phyloP scores from a whole-genome alignment of 495 filamentous ascomycete genomes.

The Penicillium cosmopolitanum region DNA sequence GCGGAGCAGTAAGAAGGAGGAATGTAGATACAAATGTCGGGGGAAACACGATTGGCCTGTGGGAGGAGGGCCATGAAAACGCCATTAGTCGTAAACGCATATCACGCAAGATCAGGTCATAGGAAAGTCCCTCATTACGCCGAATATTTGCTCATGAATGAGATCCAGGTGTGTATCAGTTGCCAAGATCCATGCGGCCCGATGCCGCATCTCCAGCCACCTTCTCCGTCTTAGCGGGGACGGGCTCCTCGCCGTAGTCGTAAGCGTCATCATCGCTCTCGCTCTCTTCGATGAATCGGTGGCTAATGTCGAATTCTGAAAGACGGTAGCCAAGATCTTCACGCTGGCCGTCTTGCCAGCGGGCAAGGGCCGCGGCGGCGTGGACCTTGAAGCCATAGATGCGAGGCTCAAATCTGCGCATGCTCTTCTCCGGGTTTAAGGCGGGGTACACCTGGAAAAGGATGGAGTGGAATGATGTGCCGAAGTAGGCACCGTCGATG shows the following conservation, averaged over 20 bases:
- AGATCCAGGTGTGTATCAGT: conserved; percentile 27
- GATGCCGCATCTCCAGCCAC: conserved; percentile 44
- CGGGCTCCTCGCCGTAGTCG: conserved; percentile 46
- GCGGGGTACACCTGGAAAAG: conserved; percentile 97
- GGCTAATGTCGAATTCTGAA: conserved; percentile 54
- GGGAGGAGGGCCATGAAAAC: conserved; percentile 21
- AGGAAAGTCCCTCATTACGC: conserved; percentile 37
- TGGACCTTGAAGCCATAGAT: conserved; percentile 97
- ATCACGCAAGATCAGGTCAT: conserved; percentile 25
- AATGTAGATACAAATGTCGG: conserved; percentile 34
- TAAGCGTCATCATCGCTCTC: conserved; percentile 52
- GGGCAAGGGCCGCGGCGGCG: conserved; percentile 79
- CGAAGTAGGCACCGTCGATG: conserved; percentile 98
- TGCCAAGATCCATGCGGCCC: conserved; percentile 49
- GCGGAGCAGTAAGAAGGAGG: conserved; percentile 5
- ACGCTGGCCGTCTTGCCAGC: conserved; percentile 85
- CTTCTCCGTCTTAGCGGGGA: conserved; percentile 35
- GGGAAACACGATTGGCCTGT: conserved; percentile 23
- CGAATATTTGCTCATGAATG: conserved; percentile 29
- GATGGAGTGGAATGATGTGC: conserved; percentile 97
- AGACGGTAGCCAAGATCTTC: conserved; percentile 77
- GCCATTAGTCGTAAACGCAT: conserved; percentile 36
- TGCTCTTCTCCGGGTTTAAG: conserved; percentile 80
- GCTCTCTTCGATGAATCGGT: conserved; percentile 59
- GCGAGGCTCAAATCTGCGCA: conserved; percentile 81